phyloP scores from a whole-genome alignment of 495 filamentous ascomycete genomes.

The Friedmanniomyces simplex region DNA sequence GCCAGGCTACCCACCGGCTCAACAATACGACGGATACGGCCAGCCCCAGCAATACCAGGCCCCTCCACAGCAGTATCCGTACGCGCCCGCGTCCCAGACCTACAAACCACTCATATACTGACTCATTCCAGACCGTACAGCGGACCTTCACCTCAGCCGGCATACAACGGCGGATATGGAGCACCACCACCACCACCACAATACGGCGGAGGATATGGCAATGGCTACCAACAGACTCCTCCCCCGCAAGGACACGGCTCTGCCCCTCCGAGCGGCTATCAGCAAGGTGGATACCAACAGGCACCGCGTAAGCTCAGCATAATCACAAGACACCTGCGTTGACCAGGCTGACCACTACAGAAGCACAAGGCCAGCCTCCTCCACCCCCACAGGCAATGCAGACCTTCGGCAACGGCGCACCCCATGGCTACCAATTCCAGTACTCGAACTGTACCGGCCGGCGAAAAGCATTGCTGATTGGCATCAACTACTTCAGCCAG shows the following conservation, averaged over 20 bases:
- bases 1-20: constrained; percentile 22
- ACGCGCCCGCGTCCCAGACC: neutral
- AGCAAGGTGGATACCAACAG: constrained; percentile 2
- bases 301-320: neutral
- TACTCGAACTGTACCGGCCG: constrained; percentile 88
- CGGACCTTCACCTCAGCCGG: constrained; percentile 27
- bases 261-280: neutral
- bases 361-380: constrained; percentile 9
- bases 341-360: neutral
- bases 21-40: constrained; percentile 20
- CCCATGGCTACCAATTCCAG: constrained; percentile 69
- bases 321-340: neutral
- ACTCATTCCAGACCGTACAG: constrained; percentile 23
- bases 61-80: constrained; percentile 21
- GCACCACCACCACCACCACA: constrained; percentile 19
- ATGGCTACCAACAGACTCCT: constrained; percentile 11
- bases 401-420: constrained; percentile 68
- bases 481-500: constrained; percentile 96
- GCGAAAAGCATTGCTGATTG: constrained; percentile 86
- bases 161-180: constrained; percentile 27
- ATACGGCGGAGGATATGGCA: constrained; percentile 4
- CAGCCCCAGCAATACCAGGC: constrained; percentile 20
- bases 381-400: constrained; percentile 36
- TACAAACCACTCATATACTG: constrained; percentile 8
- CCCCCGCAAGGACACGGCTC: constrained; percentile 29